Base-by-base conservation (phyloP, 345 rosid genomes). In the Litchi chinensis region DNA sequence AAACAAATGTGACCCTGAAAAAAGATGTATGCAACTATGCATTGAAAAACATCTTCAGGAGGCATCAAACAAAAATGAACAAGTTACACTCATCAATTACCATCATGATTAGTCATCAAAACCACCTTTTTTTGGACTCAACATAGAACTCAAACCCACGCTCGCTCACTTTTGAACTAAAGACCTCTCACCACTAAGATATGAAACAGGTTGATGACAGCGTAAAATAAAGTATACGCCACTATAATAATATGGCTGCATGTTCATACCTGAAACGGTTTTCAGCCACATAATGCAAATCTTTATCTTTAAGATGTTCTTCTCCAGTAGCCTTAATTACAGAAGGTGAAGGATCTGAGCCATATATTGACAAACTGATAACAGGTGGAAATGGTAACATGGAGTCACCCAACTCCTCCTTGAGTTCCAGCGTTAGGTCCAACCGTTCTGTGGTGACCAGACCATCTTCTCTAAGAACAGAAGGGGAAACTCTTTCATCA, bases 401-500 rank as follows among this genome's bases (percentile, higher is more conserved):
- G 64, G 83, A 70, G 70, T 90, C 93, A 79, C 70, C 84, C 57
- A 69, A 78, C 78, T 86, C 93, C 77, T 62, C 77, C 77, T 79
- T 87, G 77, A 97, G 87, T 85, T 97, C 94, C 81, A 97, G 87
- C 16, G 90, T 92, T 72, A 94, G 9, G 60, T 94, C 95, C 78
- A 97, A 79, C 75, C 76, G 77, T 80, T 89, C 93, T 65, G 76
- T 76, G 66, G 62, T 75, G 37, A 78, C 74, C 54, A 87, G 79
- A 70, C 77, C 81, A 85, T 81, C 88, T 74, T 87, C 97, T 71
- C 68, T 84, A 78, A 39, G 66, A 73, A 75, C 88, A 50, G 91
- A 71, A 66, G 37, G 70, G 76, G 87, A 80, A 82, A 73, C 84
- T 28, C 62, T 73, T 64, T 85, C 87, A 73, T 80, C 85, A 76